A percentile compares a stretch with the other conserved stretches of the same genome.
phyloP scores from a whole-genome alignment of 305 asterid species.

The Fraxinus baroniana region DNA sequence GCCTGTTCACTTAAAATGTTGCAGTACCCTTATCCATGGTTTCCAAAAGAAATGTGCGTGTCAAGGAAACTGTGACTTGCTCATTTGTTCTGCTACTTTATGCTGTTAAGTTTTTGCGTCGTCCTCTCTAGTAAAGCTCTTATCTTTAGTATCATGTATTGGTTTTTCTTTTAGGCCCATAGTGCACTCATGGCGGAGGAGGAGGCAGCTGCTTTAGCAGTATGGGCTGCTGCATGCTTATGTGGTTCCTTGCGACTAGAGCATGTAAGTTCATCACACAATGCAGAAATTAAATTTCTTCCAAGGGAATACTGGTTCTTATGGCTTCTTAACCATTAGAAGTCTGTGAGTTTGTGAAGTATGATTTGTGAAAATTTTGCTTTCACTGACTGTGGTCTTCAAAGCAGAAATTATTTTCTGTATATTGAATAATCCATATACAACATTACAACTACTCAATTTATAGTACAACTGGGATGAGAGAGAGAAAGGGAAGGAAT shows the following conservation, averaged over 20 bases:
- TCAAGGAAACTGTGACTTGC: not conserved
- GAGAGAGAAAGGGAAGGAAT: too few species aligned
- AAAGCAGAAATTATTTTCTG: not conserved
- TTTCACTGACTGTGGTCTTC: not conserved
- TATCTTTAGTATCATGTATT: not conserved
- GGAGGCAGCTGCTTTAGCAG: conserved; percentile 93
- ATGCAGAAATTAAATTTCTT: conserved; percentile 1
- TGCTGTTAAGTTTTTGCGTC: not conserved
- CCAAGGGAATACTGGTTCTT: not conserved
- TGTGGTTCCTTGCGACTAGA: conserved; percentile 94
- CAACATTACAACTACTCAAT: too few species aligned
- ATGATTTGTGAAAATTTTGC: not conserved
- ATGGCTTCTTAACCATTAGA: not conserved
- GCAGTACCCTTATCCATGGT: not conserved
- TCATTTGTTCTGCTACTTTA: not conserved
- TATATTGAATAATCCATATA: too few species aligned
- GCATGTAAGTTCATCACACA: conserved; percentile 53
- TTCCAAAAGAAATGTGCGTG: not conserved
- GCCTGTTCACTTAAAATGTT: too few species aligned
- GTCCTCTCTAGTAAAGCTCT: not conserved
- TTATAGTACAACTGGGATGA: too few species aligned
- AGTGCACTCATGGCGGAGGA: conserved; percentile 89
- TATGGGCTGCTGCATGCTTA: conserved; percentile 90
- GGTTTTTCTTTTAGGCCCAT: conserved; percentile 53
- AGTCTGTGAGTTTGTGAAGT: not conserved